These are phyloP conservation scores for Tetracentron sinense DNA, from an alignment of 164 flowering plant species.

Conservation along the genomic window DNA sequence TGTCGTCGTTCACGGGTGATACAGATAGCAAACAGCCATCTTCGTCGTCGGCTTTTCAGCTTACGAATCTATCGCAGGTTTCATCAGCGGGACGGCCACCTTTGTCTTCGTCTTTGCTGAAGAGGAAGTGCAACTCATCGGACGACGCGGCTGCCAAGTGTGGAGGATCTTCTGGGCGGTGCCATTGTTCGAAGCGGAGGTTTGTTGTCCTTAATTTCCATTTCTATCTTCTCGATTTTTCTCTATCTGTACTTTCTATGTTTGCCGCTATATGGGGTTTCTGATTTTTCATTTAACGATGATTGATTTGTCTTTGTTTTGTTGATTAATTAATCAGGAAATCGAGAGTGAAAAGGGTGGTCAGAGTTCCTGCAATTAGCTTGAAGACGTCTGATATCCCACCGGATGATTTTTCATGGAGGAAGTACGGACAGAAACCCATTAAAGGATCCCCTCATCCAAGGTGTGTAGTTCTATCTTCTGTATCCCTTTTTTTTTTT, in stretches of 20 bases:
- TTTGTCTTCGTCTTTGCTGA: slow-evolving; percentile 47
- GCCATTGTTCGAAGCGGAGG: slow-evolving; percentile 93
- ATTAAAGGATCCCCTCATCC: slow-evolving; percentile 98
- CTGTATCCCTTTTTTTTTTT: no score
- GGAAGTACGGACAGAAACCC: slow-evolving; percentile 96
- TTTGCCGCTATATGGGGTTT: no score
- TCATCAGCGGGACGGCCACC: slow-evolving; percentile 57
- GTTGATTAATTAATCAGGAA: slow-evolving; percentile 37
- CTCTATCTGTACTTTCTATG: no score
- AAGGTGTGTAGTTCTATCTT: slow-evolving; percentile 35
- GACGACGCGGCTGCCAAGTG: slow-evolving; percentile 58
- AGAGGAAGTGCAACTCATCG: slow-evolving; percentile 62
- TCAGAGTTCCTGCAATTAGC: slow-evolving; percentile 88
- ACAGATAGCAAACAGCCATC: slow-evolving; percentile 41
- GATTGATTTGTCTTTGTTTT: background rate
- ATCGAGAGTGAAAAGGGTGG: slow-evolving; percentile 63
- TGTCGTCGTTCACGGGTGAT: slow-evolving; percentile 64
- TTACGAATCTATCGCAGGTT: slow-evolving; percentile 43
- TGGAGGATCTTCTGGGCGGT: slow-evolving; percentile 49
- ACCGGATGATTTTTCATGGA: slow-evolving; percentile 93
- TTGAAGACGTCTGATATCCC: slow-evolving; percentile 89
- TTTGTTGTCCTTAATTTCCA: slow-evolving; percentile 17
- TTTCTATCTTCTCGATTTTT: background rate
- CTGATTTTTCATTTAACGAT: background rate
- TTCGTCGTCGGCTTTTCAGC: slow-evolving; percentile 44